phyloP scores from a whole-genome alignment of 345 rosid genomes.

The Brassica nigra region DNA sequence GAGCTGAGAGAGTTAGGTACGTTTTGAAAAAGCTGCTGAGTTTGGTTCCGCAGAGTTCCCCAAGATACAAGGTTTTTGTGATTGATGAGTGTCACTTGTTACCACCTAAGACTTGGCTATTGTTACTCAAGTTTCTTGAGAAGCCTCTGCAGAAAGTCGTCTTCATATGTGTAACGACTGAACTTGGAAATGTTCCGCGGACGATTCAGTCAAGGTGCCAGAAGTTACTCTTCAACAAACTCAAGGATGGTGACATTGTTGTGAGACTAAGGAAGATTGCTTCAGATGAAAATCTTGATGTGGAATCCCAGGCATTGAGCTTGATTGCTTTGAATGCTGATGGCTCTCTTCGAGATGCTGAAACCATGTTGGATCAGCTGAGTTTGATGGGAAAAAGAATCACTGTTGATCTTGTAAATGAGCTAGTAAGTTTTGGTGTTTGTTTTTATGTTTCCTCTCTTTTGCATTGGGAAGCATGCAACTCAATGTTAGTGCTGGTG shows the following conservation, averaged over 20 bases:
- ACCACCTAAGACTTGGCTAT: conserved; percentile 79
- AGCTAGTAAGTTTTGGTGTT: conserved; percentile 70
- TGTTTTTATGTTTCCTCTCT: conserved; percentile 9
- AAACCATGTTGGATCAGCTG: conserved; percentile 89
- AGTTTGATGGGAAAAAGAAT: conserved; percentile 87
- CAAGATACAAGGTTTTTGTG: conserved; percentile 70
- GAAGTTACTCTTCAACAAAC: conserved; percentile 75
- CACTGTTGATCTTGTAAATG: conserved; percentile 77
- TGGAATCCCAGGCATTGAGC: conserved; percentile 74
- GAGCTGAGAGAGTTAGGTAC: conserved; percentile 58
- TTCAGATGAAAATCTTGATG: conserved; percentile 71
- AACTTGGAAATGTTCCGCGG: conserved; percentile 82
- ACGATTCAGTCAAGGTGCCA: conserved; percentile 87
- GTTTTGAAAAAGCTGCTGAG: conserved; percentile 58
- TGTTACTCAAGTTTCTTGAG: conserved; percentile 85
- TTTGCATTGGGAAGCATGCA: too few species aligned
- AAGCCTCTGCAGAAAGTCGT: conserved; percentile 69
- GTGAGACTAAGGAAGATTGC: conserved; percentile 64
- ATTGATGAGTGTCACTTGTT: conserved; percentile 89
- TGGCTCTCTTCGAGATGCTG: conserved; percentile 97
- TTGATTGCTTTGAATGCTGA: conserved; percentile 88
- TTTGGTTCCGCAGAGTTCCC: conserved; percentile 49
- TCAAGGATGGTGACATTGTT: conserved; percentile 74
- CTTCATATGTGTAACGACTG: conserved; percentile 78
- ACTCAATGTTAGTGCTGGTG: neutral